These are phyloP conservation scores for Nannizzia gypsea DNA, from an alignment of 2,329 filamentous ascomycete species.

Conservation along the genomic window DNA sequence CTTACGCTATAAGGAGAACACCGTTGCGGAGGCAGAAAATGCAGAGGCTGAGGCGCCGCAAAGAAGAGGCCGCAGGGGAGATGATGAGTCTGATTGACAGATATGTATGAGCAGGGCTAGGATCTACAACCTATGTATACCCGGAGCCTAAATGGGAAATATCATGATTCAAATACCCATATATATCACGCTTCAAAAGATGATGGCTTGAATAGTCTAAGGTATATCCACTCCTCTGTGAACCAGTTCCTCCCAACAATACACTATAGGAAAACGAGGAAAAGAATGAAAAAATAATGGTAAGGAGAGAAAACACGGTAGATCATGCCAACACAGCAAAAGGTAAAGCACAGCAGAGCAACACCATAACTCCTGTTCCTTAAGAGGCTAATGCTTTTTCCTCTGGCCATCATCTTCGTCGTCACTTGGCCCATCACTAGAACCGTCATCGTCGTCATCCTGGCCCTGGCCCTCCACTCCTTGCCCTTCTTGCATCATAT, in stretches of 20 bases:
- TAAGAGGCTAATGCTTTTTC: not conserved
- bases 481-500: slow-evolving; percentile 34
- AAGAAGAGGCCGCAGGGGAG: not conserved
- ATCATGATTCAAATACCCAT: not conserved
- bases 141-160: not conserved
- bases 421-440: slow-evolving; percentile 20
- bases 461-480: slow-evolving; percentile 20
- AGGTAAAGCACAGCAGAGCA: slow-evolving; percentile 1
- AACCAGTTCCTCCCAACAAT: not conserved
- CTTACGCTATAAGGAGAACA: slow-evolving; percentile 40
- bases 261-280: not conserved
- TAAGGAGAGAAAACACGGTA: not conserved
- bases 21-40: not conserved
- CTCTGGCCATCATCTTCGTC: slow-evolving; percentile 25
- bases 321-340: not conserved
- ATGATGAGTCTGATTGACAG: slow-evolving; percentile 6
- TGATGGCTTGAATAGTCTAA: not conserved
- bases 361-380: slow-evolving; percentile 6
- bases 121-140: not conserved
- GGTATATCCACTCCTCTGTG: not conserved
- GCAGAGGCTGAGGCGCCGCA: not conserved
- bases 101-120: not conserved
- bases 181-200: not conserved
- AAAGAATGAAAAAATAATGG: not conserved
- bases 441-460: slow-evolving; percentile 24